These are phyloP conservation scores for Tubosaeta sp. DNA, from an alignment of 768 basidiomycete species.

Conservation along the genomic window DNA sequence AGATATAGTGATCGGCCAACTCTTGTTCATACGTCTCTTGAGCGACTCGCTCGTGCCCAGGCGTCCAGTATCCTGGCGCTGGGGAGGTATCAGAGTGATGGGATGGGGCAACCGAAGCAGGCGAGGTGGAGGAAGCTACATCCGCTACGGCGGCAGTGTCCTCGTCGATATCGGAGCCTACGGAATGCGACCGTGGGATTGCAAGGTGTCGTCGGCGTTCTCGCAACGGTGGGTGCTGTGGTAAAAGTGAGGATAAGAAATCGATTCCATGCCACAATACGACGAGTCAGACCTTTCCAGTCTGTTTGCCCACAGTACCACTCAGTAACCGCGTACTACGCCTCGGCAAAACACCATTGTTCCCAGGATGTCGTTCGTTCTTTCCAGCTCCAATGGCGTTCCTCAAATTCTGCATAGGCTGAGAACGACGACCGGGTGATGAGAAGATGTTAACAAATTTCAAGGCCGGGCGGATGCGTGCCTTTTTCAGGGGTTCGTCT, in stretches of 20 bases:
- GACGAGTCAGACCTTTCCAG: slow-evolving; percentile 48
- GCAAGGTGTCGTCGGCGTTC: slow-evolving; percentile 57
- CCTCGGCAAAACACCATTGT: slow-evolving; percentile 49
- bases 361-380: slow-evolving; percentile 42
- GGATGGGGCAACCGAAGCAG: slow-evolving; percentile 53
- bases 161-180: slow-evolving; percentile 72
- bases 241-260: slow-evolving; percentile 16
- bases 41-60: slow-evolving; percentile 64
- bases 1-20: slow-evolving; percentile 78
- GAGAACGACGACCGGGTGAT: slow-evolving; percentile 76
- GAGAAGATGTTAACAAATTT: slow-evolving; percentile 85
- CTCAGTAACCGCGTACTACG: slow-evolving; percentile 72
- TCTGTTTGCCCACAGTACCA: slow-evolving; percentile 48
- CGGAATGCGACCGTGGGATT: slow-evolving; percentile 55
- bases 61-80: slow-evolving; percentile 58
- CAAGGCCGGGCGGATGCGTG: slow-evolving; percentile 85
- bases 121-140: slow-evolving; percentile 56
- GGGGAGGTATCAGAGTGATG: slow-evolving; percentile 63
- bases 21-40: slow-evolving; percentile 68
- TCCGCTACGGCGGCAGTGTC: slow-evolving; percentile 46
- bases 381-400: slow-evolving; percentile 48
- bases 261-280: slow-evolving; percentile 1
- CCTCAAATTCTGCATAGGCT: slow-evolving; percentile 66
- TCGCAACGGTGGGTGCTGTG: slow-evolving; percentile 36
- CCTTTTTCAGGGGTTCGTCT: slow-evolving; percentile 82